These are phyloP conservation scores for Rubus parviflorus DNA, from an alignment of 306 rosid genomes.

Conservation along the genomic window DNA sequence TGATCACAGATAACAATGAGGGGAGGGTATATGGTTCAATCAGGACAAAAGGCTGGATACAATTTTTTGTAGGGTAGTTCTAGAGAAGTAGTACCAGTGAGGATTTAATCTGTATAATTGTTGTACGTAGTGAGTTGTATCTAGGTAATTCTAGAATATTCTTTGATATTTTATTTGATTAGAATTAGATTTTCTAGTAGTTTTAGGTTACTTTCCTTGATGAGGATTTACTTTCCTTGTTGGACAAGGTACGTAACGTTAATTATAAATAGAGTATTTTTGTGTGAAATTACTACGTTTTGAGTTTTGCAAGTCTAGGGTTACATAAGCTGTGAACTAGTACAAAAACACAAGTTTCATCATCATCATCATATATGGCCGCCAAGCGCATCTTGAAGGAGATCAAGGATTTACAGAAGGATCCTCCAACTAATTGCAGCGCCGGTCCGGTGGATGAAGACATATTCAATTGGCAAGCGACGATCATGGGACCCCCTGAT, in stretches of 20 bases:
- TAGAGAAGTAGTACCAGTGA: too few species aligned
- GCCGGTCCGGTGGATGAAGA: background rate
- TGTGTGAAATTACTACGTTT: background rate
- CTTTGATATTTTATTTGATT: background rate
- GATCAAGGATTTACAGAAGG: background rate
- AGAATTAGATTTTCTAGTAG: background rate
- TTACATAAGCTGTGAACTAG: background rate
- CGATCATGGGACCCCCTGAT: background rate
- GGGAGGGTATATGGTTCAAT: too few species aligned
- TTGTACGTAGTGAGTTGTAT: background rate
- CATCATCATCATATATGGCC: background rate
- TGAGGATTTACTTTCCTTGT: background rate
- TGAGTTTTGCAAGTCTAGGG: background rate
- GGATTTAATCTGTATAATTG: too few species aligned
- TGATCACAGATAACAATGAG: too few species aligned
- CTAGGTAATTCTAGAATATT: background rate
- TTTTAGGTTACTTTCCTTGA: too few species aligned
- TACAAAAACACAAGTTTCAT: background rate
- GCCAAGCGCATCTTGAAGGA: background rate
- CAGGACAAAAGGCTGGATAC: too few species aligned
- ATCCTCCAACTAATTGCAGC: constrained; percentile 5
- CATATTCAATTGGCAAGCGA: background rate
- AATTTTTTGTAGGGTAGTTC: too few species aligned
- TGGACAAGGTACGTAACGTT: background rate
- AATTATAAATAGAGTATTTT: background rate